These are phyloP conservation scores for Meyerozyma athensensis DNA, from an alignment of 1,139 yeast species.

Conservation along the genomic window DNA sequence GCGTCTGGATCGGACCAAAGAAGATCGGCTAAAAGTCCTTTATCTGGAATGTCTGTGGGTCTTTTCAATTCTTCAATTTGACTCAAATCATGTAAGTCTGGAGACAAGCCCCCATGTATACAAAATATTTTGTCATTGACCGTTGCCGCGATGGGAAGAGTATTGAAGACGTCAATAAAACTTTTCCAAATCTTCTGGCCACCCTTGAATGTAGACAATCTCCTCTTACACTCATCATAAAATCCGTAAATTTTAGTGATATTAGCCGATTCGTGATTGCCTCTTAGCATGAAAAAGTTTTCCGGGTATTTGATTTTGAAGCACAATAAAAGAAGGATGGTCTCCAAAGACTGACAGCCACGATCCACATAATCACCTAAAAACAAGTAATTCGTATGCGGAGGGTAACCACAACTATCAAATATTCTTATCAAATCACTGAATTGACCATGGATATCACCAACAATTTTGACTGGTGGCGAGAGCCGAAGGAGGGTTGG, in stretches of 20 bases:
- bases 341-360: constrained; percentile 79
- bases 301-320: constrained; percentile 80
- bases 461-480: constrained; percentile 83
- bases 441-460: constrained; percentile 85
- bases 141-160: constrained; percentile 82
- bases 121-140: constrained; percentile 82
- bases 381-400: constrained; percentile 71
- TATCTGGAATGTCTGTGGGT: constrained; percentile 86
- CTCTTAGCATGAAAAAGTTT: constrained; percentile 76
- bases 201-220: constrained; percentile 49
- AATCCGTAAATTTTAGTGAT: constrained; percentile 84
- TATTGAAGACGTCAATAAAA: constrained; percentile 78
- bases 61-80: constrained; percentile 69
- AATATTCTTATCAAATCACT: constrained; percentile 70
- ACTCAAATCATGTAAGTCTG: constrained; percentile 57
- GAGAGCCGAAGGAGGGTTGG: constrained; percentile 73
- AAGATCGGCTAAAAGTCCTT: constrained; percentile 74
- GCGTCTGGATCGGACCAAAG: constrained; percentile 88
- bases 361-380: constrained; percentile 86
- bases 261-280: constrained; percentile 82
- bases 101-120: constrained; percentile 88
- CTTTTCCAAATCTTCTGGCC: constrained; percentile 63
- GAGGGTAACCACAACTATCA: constrained; percentile 77
- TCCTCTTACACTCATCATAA: constrained; percentile 81
- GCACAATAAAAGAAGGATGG: constrained; percentile 65